Percentiles rank a stretch among this genome's conserved stretches.
Evolutionary conservation across 345 rosid genomes (phyloP).

Genomic region (Anacardium occidentale): DNA sequence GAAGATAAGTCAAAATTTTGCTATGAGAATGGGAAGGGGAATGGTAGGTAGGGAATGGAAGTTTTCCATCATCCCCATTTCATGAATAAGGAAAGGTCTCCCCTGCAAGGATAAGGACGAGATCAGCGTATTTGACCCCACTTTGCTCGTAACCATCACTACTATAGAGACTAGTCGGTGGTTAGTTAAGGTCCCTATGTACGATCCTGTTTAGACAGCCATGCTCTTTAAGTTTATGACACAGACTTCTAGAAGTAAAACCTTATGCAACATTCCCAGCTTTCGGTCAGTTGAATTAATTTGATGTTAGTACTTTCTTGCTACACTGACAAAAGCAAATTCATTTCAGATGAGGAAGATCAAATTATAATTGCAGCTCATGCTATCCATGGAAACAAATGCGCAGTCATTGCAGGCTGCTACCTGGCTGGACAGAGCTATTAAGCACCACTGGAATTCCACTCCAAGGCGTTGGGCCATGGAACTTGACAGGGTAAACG

Average conservation of each 20-base stretch:
- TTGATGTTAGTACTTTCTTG: constrained; percentile 8
- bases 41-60: too few species aligned
- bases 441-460: constrained; percentile 91
- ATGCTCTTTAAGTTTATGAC: constrained; percentile 1
- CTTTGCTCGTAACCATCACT: too few species aligned
- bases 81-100: too few species aligned
- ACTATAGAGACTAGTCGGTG: neutral
- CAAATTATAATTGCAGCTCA: constrained; percentile 61
- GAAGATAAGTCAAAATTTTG: too few species aligned
- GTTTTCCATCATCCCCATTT: too few species aligned
- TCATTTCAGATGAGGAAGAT: constrained; percentile 69
- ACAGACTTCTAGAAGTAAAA: neutral
- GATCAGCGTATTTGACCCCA: too few species aligned
- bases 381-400: constrained; percentile 77
- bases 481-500: constrained; percentile 37
- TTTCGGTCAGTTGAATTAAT: neutral
- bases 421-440: constrained; percentile 91
- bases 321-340: constrained; percentile 1
- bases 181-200: neutral
- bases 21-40: too few species aligned
- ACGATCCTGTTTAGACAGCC: neutral
- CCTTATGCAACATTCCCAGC: neutral
- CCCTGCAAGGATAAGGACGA: too few species aligned
- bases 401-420: constrained; percentile 82
- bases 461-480: constrained; percentile 55